Conservation (phyloP, 352 stramenopile genomes). For the Pythium folliculosum region DNA sequence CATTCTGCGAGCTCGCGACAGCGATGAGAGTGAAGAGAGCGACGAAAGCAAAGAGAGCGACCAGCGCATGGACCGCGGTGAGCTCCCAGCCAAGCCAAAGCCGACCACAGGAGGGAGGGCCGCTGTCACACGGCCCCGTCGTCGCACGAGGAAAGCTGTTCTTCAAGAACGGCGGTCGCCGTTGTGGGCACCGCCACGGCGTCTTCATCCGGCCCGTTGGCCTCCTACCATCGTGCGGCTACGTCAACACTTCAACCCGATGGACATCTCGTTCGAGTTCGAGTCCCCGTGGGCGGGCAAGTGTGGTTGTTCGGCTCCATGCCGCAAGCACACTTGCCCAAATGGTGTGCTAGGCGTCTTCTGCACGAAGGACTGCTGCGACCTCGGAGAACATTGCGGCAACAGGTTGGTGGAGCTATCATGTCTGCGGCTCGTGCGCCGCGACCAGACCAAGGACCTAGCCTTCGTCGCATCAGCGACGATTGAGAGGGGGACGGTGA, state of each 20-base stretch:
- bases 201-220: background rate
- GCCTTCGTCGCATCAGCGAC: background rate
- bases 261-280: background rate
- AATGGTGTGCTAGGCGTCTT: background rate
- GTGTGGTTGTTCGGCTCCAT: background rate
- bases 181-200: too few species aligned
- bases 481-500: background rate
- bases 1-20: too few species aligned
- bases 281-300: background rate
- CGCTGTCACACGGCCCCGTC: too few species aligned
- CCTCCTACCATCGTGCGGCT: background rate
- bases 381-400: background rate
- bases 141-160: too few species aligned
- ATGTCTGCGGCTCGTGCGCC: background rate
- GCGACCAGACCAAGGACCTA: background rate
- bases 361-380: background rate
- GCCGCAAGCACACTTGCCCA: background rate
- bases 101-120: too few species aligned
- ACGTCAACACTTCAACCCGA: background rate
- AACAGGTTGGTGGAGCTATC: background rate
- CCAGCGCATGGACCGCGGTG: too few species aligned
- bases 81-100: too few species aligned
- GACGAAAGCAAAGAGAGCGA: too few species aligned
- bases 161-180: too few species aligned
- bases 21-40: too few species aligned